Base-by-base conservation (phyloP, 2,329 filamentous ascomycete species). In the Alternaria longipes region DNA sequence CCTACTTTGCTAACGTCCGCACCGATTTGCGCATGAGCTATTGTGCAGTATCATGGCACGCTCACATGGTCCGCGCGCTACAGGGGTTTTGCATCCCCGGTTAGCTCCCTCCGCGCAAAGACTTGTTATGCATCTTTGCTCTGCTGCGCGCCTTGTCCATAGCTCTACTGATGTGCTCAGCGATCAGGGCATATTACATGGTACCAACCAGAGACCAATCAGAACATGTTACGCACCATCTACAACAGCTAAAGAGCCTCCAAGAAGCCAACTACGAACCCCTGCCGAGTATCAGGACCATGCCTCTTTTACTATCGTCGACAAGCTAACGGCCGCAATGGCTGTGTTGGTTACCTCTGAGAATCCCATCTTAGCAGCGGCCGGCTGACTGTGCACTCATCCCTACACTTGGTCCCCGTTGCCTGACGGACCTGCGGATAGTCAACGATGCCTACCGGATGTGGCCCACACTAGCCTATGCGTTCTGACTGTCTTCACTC, bases 371-470 rank as follows among this genome's bases (percentile, higher is more conserved):
- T 64, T 66, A 74, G 68, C 56, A 68, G 62, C 64, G 65, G 65
- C 71, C 68, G 67, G 76, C 76, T 77, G 68, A 78, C 74, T 76
- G 70, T 73, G 70, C 69, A 74, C 68, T 65, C 65, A 62, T 72
- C 71, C 70, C 69, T 72, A 72, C 70, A 72, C 64, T 69, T 68
- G 65, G 54, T 65, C 67, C 66, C 69, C 72, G 74, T 71, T 77
- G 74, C 75, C 74, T 77, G 68, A 72, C 60, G 66, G 66, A 70
- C 68, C 67, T 76, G 74, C 74, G 74, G 64, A 66, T 64, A 65
- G 67, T 71, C 62, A 62, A 72, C 60, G 61, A 68, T 71, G 70
- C 67, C 69, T 67, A 64, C 63, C 62, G 59, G 69, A 62, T 71
- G 59, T 68, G 67, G 69, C 70, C 68, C 68, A 73, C 68, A 61